A percentile compares a stretch with the other conserved stretches of the same genome.
Conservation (phyloP, 2,329 filamentous ascomycete genomes). For the Penicillium polonicum region DNA sequence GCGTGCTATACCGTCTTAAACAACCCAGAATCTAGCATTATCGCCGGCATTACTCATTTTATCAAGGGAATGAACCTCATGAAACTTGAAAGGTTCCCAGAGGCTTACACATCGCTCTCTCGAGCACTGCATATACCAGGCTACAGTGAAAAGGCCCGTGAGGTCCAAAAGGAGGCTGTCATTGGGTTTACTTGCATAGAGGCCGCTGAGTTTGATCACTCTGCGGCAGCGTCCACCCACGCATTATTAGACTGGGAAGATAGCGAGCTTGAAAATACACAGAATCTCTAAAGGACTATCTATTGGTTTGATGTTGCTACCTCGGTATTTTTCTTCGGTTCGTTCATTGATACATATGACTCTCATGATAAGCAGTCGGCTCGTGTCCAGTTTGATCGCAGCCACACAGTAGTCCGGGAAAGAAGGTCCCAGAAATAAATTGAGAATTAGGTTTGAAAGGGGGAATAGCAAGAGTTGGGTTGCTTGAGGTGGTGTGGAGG, state of each 20-base stretch:
- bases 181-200: conserved; percentile 6
- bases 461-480: background rate
- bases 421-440: background rate
- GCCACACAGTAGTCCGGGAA: background rate
- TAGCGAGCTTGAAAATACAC: background rate
- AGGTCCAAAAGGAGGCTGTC: conserved; percentile 15
- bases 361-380: background rate
- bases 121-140: conserved; percentile 14
- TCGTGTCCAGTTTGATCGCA: background rate
- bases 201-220: background rate
- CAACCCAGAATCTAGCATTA: conserved; percentile 2
- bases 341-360: background rate
- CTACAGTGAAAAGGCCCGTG: conserved; percentile 18
- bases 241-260: conserved; percentile 2
- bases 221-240: conserved; percentile 4
- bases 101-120: conserved; percentile 20
- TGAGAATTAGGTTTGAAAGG: background rate
- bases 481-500: background rate
- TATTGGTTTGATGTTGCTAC: background rate
- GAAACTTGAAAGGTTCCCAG: conserved; percentile 10
- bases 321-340: background rate
- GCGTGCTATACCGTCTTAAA: background rate
- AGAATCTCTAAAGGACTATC: background rate
- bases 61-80: conserved; percentile 21
- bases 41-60: conserved; percentile 20